Conservation (phyloP, 2,329 filamentous ascomycete species). For the Trichoderma semiorbis region DNA sequence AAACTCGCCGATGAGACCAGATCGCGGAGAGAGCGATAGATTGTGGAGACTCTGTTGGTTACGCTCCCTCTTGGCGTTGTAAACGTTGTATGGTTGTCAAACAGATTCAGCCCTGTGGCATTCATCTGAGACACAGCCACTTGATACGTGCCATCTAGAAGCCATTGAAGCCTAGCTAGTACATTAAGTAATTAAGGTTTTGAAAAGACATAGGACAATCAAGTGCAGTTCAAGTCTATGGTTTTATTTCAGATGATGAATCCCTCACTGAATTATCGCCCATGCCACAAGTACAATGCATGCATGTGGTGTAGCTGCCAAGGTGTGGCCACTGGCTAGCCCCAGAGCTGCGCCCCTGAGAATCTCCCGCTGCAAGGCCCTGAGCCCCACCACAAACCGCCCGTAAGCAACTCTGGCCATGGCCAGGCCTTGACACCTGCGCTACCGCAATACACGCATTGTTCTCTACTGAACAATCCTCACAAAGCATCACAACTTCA, state of each 20-base stretch:
- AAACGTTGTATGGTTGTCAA: background rate
- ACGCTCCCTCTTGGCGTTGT: background rate
- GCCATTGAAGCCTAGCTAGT: background rate
- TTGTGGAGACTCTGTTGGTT: background rate
- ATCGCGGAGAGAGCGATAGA: background rate
- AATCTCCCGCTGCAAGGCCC: background rate
- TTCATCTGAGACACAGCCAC: background rate
- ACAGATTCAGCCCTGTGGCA: background rate
- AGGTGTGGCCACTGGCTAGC: background rate
- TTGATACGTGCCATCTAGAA: background rate
- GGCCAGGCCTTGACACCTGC: background rate
- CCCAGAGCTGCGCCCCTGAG: background rate
- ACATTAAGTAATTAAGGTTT: background rate
- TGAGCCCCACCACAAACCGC: background rate
- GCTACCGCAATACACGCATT: background rate
- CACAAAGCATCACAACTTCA: background rate
- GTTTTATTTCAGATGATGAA: background rate
- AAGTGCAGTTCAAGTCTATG: background rate
- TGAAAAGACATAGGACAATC: conserved; percentile 24
- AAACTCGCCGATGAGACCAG: background rate
- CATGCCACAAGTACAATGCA: background rate
- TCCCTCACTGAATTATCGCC: background rate
- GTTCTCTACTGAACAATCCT: background rate
- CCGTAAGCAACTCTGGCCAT: background rate
- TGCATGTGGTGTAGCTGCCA: background rate